phyloP scores from a whole-genome alignment of 2,329 filamentous ascomycete species.

The Fusarium fujikuroi region DNA sequence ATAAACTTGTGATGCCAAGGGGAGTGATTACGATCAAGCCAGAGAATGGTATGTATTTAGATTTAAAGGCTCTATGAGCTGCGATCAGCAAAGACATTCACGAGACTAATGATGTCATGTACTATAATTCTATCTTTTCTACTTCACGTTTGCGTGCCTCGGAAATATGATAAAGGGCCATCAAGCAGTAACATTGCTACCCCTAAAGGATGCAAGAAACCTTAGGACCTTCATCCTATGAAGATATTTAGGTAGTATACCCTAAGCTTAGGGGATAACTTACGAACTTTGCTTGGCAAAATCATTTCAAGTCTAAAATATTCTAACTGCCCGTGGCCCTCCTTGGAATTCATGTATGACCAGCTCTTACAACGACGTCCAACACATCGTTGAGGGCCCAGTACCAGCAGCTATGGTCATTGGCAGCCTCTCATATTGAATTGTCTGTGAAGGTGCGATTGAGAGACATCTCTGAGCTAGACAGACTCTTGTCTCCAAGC shows the following conservation, averaged over 20 bases:
- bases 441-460: neutral
- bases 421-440: neutral
- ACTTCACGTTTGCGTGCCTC: neutral
- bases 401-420: accelerated
- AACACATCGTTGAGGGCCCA: too few species aligned
- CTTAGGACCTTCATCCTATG: neutral
- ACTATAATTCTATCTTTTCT: neutral
- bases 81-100: neutral
- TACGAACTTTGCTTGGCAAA: neutral
- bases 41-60: constrained; percentile 70
- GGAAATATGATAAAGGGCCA: too few species aligned
- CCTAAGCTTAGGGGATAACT: neutral
- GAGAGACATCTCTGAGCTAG: neutral
- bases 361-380: too few species aligned
- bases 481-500: neutral
- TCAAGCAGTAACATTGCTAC: too few species aligned
- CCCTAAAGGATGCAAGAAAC: neutral
- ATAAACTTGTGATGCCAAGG: constrained; percentile 68
- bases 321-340: too few species aligned
- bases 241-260: accelerated
- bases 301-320: too few species aligned
- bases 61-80: constrained; percentile 40
- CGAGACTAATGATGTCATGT: neutral
- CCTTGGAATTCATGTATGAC: too few species aligned
- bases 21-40: constrained; percentile 75